A percentile compares a stretch with the other conserved stretches of the same genome.
Evolutionary conservation across 768 basidiomycete species (phyloP).

Genomic region (Leccinum arenicola): DNA sequence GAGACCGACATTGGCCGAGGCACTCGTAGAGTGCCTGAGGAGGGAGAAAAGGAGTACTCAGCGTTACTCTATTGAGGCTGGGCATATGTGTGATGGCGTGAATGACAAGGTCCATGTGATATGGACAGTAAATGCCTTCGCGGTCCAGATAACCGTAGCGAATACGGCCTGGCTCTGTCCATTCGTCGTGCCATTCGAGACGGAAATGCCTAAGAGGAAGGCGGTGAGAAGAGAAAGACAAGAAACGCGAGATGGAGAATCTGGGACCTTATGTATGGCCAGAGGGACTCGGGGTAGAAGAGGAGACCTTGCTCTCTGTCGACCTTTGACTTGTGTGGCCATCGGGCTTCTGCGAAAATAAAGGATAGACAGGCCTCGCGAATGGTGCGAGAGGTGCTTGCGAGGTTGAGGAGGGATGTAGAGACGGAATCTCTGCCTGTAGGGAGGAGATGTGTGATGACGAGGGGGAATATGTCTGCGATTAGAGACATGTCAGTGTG

Average conservation of each 20-base stretch:
- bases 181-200: constrained; percentile 36
- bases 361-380: constrained; percentile 31
- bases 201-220: constrained; percentile 25
- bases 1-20: constrained; percentile 26
- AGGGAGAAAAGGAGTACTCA: constrained; percentile 33
- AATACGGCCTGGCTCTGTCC: constrained; percentile 35
- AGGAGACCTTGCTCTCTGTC: constrained; percentile 24
- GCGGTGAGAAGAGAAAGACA: neutral
- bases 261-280: constrained; percentile 31
- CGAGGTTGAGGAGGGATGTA: constrained; percentile 21
- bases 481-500: constrained; percentile 29
- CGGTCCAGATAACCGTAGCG: constrained; percentile 32
- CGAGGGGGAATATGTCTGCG: constrained; percentile 34
- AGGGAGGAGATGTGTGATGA: constrained; percentile 26
- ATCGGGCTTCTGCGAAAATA: constrained; percentile 32
- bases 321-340: constrained; percentile 31
- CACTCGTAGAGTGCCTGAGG: constrained; percentile 30
- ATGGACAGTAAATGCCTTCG: constrained; percentile 31
- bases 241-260: too few relatives aligned
- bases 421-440: constrained; percentile 3
- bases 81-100: constrained; percentile 29
- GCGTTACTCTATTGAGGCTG: constrained; percentile 27
- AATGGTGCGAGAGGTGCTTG: constrained; percentile 23
- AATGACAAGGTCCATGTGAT: constrained; percentile 25
- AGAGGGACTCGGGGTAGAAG: constrained; percentile 30